Percentiles rank a stretch among this genome's conserved stretches.
Evolutionary conservation across 225 moss, liverwort and hornwort genomes (phyloP).

Genomic region (Physcomitrium patens): DNA sequence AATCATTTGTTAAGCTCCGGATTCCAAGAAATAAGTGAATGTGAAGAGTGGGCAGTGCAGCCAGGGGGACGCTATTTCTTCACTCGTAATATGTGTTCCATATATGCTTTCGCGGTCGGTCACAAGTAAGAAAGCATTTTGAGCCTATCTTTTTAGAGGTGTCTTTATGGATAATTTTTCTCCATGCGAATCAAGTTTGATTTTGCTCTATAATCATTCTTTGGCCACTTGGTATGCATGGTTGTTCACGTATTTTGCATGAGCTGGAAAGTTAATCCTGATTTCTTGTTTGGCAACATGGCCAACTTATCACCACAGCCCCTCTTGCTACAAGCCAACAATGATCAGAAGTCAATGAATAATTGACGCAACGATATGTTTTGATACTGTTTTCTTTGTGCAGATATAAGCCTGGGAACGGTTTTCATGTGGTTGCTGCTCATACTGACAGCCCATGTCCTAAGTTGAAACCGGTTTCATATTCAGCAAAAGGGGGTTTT

Average conservation of each 20-base stretch:
- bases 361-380: neutral
- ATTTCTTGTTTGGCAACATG: neutral
- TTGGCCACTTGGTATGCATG: neutral
- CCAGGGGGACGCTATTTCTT: slow-evolving; percentile 87
- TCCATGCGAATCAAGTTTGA: neutral
- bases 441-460: slow-evolving; percentile 91
- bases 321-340: neutral
- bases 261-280: slow-evolving; percentile 7
- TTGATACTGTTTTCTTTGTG: slow-evolving; percentile 27
- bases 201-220: neutral
- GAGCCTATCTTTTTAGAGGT: slow-evolving; percentile 3
- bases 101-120: slow-evolving; percentile 85
- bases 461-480: slow-evolving; percentile 82
- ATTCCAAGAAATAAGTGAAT: slow-evolving; percentile 74
- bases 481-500: slow-evolving; percentile 75
- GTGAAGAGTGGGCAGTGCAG: slow-evolving; percentile 78
- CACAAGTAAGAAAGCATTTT: slow-evolving; percentile 63
- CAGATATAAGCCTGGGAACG: slow-evolving; percentile 82
- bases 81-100: slow-evolving; percentile 80
- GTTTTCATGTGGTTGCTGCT: slow-evolving; percentile 80
- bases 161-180: slow-evolving; percentile 7
- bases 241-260: neutral
- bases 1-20: slow-evolving; percentile 65
- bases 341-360: neutral
- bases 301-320: neutral